phyloP scores from a whole-genome alignment of 73 alveolate genomes.

The Paramecium octaurelia region DNA sequence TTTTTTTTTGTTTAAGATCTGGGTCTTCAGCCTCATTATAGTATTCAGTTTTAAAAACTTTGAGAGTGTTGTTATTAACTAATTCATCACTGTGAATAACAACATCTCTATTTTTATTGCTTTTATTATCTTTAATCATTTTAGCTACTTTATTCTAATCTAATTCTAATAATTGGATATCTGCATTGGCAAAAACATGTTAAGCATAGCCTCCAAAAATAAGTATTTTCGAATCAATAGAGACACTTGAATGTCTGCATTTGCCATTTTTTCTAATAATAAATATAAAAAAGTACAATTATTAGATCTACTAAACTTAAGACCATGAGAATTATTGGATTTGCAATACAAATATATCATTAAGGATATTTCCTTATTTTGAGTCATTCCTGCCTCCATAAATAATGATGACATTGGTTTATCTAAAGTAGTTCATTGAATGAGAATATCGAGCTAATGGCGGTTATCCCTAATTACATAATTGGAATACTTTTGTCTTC shows the following conservation, averaged over 20 bases:
- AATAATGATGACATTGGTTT: slow-evolving; percentile 71
- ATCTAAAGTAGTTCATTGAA: slow-evolving; percentile 76
- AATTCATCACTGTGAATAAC: slow-evolving; percentile 22
- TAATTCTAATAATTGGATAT: slow-evolving; percentile 37
- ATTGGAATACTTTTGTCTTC: slow-evolving; percentile 42
- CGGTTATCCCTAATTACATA: slow-evolving; percentile 66
- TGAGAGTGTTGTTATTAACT: neutral
- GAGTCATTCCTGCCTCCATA: slow-evolving; percentile 94
- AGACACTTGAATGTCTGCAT: slow-evolving; percentile 29
- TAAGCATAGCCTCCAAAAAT: slow-evolving; percentile 55
- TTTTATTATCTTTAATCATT: slow-evolving; percentile 50
- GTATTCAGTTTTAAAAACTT: neutral
- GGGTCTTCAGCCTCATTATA: slow-evolving; percentile 43
- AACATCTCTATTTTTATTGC: neutral
- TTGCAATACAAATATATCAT: slow-evolving; percentile 55
- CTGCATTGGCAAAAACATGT: slow-evolving; percentile 56
- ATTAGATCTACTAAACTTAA: slow-evolving; percentile 33
- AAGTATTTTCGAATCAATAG: slow-evolving; percentile 50
- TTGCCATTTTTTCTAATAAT: slow-evolving; percentile 16
- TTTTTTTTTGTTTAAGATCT: slow-evolving; percentile 2
- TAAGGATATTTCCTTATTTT: slow-evolving; percentile 28
- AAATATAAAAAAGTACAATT: neutral
- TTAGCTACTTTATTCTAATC: slow-evolving; percentile 41
- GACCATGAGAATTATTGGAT: slow-evolving; percentile 17
- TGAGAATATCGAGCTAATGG: slow-evolving; percentile 91